Conservation (phyloP, 768 basidiomycete genomes). For the Tricholoma sp. region DNA sequence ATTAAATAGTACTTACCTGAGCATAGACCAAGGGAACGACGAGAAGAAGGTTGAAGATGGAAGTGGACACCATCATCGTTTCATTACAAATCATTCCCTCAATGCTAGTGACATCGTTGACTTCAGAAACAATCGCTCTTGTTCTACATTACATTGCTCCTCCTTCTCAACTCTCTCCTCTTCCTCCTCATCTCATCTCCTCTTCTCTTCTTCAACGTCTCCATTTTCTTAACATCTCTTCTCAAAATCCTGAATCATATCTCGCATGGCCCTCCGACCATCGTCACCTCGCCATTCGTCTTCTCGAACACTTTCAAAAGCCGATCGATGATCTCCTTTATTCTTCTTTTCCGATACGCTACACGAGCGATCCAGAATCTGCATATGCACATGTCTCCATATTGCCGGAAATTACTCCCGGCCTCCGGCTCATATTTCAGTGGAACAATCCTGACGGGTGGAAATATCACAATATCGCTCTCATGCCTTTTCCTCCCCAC, state of each 20-base stretch:
- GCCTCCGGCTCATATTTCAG: constrained; percentile 60
- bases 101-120: constrained; percentile 1
- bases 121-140: constrained; percentile 33
- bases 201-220: constrained; percentile 57
- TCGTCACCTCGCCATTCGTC: constrained; percentile 28
- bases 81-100: too few species aligned
- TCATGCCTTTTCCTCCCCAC: constrained; percentile 66
- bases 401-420: constrained; percentile 25
- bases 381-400: constrained; percentile 54
- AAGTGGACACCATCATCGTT: constrained; percentile 24
- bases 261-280: constrained; percentile 59
- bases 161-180: constrained; percentile 39
- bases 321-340: constrained; percentile 37
- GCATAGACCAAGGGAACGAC: constrained; percentile 37
- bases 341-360: constrained; percentile 19
- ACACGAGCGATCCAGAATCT: constrained; percentile 44
- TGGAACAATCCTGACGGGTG: constrained; percentile 53
- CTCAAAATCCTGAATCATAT: constrained; percentile 48
- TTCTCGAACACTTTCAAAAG: constrained; percentile 36
- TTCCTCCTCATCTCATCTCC: constrained; percentile 62
- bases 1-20: constrained; percentile 29
- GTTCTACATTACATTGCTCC: constrained; percentile 56
- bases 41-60: constrained; percentile 29
- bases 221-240: constrained; percentile 52
- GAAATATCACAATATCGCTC: constrained; percentile 64